These are phyloP conservation scores for Backusella australiensis DNA, from an alignment of 192 early-diverging fungal genomes.

Conservation along the genomic window DNA sequence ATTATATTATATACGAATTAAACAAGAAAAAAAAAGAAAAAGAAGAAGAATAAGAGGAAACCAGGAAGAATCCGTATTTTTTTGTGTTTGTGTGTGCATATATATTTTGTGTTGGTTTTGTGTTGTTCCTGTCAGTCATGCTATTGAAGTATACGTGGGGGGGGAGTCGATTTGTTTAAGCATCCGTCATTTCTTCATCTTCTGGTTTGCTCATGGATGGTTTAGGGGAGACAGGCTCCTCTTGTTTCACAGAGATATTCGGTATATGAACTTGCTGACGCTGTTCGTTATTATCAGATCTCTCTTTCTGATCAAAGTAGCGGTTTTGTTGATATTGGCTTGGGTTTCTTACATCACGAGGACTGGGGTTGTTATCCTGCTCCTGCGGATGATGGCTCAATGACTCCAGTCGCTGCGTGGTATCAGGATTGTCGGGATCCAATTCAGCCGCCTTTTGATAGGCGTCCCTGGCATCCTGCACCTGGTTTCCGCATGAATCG, in stretches of 20 bases:
- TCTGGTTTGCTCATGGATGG: not conserved
- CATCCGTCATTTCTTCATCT: not conserved
- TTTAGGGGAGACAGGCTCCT: not conserved
- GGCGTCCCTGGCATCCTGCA: slow-evolving; percentile 95
- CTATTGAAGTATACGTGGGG: too few species aligned
- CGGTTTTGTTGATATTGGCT: not conserved
- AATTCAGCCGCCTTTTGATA: slow-evolving; percentile 93
- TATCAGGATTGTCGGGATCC: slow-evolving; percentile 85
- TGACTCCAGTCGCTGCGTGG: slow-evolving; percentile 70
- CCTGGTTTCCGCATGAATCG: slow-evolving; percentile 97
- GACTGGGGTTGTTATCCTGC: not conserved
- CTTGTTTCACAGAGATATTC: not conserved
- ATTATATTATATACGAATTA: not conserved
- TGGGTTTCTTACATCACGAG: not conserved
- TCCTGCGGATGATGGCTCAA: slow-evolving; percentile 15
- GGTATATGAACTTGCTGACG: not conserved
- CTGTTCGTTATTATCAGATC: not conserved
- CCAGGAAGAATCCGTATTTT: too few species aligned
- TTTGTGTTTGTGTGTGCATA: not conserved
- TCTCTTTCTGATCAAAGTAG: not conserved
- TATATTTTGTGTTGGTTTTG: not conserved
- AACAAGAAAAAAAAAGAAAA: not conserved
- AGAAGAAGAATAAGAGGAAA: not conserved
- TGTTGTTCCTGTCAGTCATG: not conserved
- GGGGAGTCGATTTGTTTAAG: not conserved